Base-by-base conservation (phyloP, 192 early-diverging fungal species). In the Coemansia asiatica region DNA sequence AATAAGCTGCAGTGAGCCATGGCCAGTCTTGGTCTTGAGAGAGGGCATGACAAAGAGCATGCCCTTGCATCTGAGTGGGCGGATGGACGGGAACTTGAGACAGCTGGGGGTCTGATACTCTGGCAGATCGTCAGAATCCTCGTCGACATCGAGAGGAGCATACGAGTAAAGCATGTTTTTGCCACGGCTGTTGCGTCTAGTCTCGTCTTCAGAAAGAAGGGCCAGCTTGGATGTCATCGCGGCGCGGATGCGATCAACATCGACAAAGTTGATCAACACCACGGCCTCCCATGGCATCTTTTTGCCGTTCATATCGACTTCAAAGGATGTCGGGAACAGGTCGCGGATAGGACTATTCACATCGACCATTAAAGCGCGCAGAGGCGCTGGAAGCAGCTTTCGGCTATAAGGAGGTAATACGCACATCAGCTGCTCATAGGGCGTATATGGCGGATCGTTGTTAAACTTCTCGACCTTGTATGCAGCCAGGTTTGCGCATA, bases 381-480 rank as follows among this genome's bases (percentile, higher is more conserved):
- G 93, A 10, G 85, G 84, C 15, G 65, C 22, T 5, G 97, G 97
- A 36, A 99, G 88, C 53, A 97, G 87, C 69, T 86, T 81, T 77
- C 88, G 87, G 78, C 90, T 92, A 27, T 85, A 85, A 25, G 91
- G 91, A 9, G 97, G 97, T 60, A 99, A 81, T 18, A 99, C 97
- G 64, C 95, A 94, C 97, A 99, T 97, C 23, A 99, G 86, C 78
- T 99, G 97, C 76, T 99, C 96, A 69, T 93, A 95, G 4, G 97
- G 96, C 46, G 87, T 90, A 84, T 98, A 98, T 0, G 97, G 97
- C 23, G 63, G 67, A 29, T 94, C 94, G 19, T 89, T 83, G 31
- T 90, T 86, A 60, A 98, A 98, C 21, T 29, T 33, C 38, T 85
- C 74, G n/a, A 93, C 68, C 49, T 83, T 66, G 75, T 88, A 90